Evolutionary conservation across 1,139 yeast species (phyloP).

Genomic region (Blastobotrys aristatus): DNA sequence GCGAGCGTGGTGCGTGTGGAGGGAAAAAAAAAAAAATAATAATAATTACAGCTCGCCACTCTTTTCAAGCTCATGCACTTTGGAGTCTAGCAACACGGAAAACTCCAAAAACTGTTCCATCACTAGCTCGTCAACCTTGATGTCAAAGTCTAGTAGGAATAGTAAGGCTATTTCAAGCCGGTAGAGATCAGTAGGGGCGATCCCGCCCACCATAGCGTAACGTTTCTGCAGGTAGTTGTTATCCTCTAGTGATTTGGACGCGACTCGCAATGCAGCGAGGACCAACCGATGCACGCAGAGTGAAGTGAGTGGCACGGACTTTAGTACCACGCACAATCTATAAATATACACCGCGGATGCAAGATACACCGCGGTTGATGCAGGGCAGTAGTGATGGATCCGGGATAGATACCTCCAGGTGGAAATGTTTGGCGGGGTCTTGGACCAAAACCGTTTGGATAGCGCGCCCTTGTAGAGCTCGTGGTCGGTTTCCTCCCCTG

Average conservation of each 20-base stretch:
- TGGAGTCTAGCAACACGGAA: constrained; percentile 10
- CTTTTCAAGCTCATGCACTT: neutral
- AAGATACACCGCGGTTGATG: constrained; percentile 42
- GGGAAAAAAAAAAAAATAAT: neutral
- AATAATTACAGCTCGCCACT: neutral
- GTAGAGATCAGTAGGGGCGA: constrained; percentile 41
- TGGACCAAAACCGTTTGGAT: constrained; percentile 38
- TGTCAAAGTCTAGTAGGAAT: constrained; percentile 36
- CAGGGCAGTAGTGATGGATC: constrained; percentile 40
- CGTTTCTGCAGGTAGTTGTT: constrained; percentile 46
- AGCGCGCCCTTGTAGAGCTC: constrained; percentile 16
- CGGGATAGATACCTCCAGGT: constrained; percentile 38
- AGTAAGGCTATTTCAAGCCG: constrained; percentile 46
- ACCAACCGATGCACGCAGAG: constrained; percentile 46
- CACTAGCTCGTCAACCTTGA: constrained; percentile 31
- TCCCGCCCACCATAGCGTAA: constrained; percentile 51
- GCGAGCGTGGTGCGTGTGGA: neutral
- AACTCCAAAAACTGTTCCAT: constrained; percentile 26
- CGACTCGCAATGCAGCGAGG: constrained; percentile 45
- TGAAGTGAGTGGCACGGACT: constrained; percentile 37
- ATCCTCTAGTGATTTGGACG: constrained; percentile 51
- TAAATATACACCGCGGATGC: constrained; percentile 37
- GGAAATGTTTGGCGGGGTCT: constrained; percentile 36
- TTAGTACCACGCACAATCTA: constrained; percentile 32
- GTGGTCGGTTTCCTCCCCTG: neutral